phyloP scores from a whole-genome alignment of 495 filamentous ascomycete genomes.

The Penicillium argentinense region DNA sequence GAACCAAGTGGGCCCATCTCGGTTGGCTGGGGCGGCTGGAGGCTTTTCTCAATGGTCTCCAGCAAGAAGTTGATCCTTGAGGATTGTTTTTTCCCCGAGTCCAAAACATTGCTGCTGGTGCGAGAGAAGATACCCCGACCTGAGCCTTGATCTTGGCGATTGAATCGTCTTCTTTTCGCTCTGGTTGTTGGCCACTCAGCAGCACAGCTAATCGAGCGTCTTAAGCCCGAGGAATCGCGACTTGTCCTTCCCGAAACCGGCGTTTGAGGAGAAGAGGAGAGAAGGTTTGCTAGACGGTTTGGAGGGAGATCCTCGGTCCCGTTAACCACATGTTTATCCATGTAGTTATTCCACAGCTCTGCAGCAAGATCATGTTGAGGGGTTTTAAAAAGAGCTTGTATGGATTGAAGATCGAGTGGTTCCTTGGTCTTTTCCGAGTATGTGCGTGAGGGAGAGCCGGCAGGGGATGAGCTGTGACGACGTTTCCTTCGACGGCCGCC shows the following conservation, averaged over 20 bases:
- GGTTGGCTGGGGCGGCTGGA: slow-evolving; percentile 40
- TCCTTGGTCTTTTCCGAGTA: slow-evolving; percentile 44
- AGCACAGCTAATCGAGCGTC: slow-evolving; percentile 73
- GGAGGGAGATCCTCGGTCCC: slow-evolving; percentile 39
- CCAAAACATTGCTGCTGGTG: slow-evolving; percentile 53
- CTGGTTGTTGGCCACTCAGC: slow-evolving; percentile 57
- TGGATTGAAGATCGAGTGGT: slow-evolving; percentile 48
- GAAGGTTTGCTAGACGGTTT: slow-evolving; percentile 60
- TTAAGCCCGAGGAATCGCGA: slow-evolving; percentile 53
- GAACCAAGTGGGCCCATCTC: slow-evolving; percentile 48
- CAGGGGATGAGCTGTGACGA: slow-evolving; percentile 77
- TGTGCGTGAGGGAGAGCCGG: slow-evolving; percentile 64
- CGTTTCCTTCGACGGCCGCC: slow-evolving; percentile 63
- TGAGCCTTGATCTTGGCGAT: slow-evolving; percentile 28
- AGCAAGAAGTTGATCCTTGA: slow-evolving; percentile 63
- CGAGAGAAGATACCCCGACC: slow-evolving; percentile 45
- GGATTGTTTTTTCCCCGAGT: slow-evolving; percentile 49
- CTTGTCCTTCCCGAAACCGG: slow-evolving; percentile 42
- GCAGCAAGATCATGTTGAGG: slow-evolving; percentile 78
- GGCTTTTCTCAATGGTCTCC: slow-evolving; percentile 64
- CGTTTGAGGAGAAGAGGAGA: slow-evolving; percentile 71
- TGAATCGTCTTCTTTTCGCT: slow-evolving; percentile 52
- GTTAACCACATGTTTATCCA: slow-evolving; percentile 45
- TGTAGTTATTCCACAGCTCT: slow-evolving; percentile 86
- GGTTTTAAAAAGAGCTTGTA: slow-evolving; percentile 62